phyloP scores from a whole-genome alignment of 768 basidiomycete genomes.

The Amanita muscaria region DNA sequence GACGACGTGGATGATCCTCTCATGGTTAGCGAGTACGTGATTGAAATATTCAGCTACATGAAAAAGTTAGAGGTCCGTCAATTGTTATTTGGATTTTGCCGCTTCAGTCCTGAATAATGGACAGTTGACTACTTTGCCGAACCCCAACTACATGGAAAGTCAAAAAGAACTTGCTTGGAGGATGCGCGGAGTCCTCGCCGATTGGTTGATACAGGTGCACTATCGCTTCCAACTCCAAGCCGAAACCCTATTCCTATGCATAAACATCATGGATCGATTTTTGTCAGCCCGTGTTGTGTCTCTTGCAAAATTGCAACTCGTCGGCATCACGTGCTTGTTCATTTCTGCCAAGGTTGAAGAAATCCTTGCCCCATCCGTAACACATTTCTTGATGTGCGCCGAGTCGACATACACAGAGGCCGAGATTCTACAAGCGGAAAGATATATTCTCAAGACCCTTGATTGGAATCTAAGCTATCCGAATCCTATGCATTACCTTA shows the following conservation, averaged over 20 bases:
- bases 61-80: slow-evolving; percentile 72
- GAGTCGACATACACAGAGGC: slow-evolving; percentile 84
- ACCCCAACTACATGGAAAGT: slow-evolving; percentile 89
- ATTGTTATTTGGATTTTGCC: background rate
- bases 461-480: slow-evolving; percentile 92
- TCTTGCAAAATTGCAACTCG: slow-evolving; percentile 89
- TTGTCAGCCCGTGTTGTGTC: slow-evolving; percentile 73
- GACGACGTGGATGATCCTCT: slow-evolving; percentile 91
- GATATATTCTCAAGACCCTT: slow-evolving; percentile 87
- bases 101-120: slow-evolving; percentile 7
- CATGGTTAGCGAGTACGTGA: slow-evolving; percentile 96
- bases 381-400: slow-evolving; percentile 84
- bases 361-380: slow-evolving; percentile 82
- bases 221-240: slow-evolving; percentile 85
- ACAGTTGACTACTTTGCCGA: slow-evolving; percentile 76
- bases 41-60: slow-evolving; percentile 90
- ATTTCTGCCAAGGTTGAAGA: slow-evolving; percentile 96
- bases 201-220: slow-evolving; percentile 97
- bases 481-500: slow-evolving; percentile 88
- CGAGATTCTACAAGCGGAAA: slow-evolving; percentile 58
- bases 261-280: slow-evolving; percentile 89
- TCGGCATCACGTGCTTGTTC: slow-evolving; percentile 91
- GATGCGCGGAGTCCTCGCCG: slow-evolving; percentile 90
- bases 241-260: slow-evolving; percentile 90
- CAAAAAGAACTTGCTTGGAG: slow-evolving; percentile 95